Base-by-base conservation (phyloP, 1,139 yeast genomes). In the Suhomyces coccinellae region DNA sequence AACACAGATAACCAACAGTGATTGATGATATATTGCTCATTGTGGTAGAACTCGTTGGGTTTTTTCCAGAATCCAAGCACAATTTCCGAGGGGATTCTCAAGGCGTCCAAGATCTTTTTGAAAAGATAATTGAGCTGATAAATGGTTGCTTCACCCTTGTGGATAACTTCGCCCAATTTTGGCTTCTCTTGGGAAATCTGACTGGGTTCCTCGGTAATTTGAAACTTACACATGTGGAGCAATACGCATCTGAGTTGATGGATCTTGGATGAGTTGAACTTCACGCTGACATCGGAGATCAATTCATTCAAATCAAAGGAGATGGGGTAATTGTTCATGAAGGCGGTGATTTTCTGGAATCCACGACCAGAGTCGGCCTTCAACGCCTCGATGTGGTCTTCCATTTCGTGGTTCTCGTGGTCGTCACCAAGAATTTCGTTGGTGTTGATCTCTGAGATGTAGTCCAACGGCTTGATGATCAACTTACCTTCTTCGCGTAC, bases 1-100 rank as follows among this genome's bases (percentile, higher is more conserved):
- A 85, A 62, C 1, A 90, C 82, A 1, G 96, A 82, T 45, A 90
- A 75, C 99, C 99, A 93, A 49, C 88, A 82, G 63, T 93, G 99
- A 58, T 90, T 89, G 36, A 83, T 71, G 31, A 81, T 80, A 44
- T 83, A 79, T 48, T 66, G 65, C 64, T 81, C 81, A 47, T 71
- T 67, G 52, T 73, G 79, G 52, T 75, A 73, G 49, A 74, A 66
- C 51, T 79, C 82, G 39, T 82, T 81, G 5, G 96, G 96, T 29
- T 83, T 79, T 59, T 91, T 89, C 69, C 93, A 75, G 55, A 87
- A 87, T 3, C 99, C 99, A 30, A 82, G 69, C 1, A 93, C 82
- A 1, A 90, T 75, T 52, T 87, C 95, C 50, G 90, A 80, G 10
- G 85, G 83, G 36, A 93, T 76, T 20, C 85, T 82, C 43, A 91